phyloP scores from a whole-genome alignment of 2,329 filamentous ascomycete genomes.

The Verticillium isaacii region DNA sequence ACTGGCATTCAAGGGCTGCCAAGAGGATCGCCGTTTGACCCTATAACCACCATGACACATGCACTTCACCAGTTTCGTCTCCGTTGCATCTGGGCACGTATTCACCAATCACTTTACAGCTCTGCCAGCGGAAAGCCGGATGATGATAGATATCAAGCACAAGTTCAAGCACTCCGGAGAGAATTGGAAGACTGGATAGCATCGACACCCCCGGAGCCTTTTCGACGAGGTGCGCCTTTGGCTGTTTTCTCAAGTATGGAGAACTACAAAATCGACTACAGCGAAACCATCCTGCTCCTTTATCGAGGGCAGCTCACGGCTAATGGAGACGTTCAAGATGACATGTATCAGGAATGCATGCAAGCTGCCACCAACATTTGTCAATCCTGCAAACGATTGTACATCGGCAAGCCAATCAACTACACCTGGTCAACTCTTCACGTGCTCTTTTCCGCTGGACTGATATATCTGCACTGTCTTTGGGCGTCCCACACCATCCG shows the following conservation, averaged over 20 bases:
- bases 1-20: not conserved
- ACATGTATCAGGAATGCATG: conserved; percentile 17
- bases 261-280: conserved; percentile 11
- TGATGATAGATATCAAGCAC: not conserved
- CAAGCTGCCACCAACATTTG: conserved; percentile 11
- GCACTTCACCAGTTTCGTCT: conserved; percentile 5
- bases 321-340: conserved; percentile 7
- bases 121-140: not conserved
- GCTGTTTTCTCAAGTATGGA: conserved; percentile 7
- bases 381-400: conserved; percentile 3
- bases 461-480: conserved; percentile 24
- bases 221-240: not conserved
- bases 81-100: conserved; percentile 6
- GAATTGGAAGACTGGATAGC: conserved; percentile 5
- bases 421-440: conserved; percentile 9
- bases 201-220: not conserved
- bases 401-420: conserved; percentile 5
- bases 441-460: conserved; percentile 6
- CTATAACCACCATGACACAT: conserved; percentile 1
- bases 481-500: conserved; percentile 20
- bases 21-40: not conserved
- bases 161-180: not conserved
- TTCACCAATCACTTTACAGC: not conserved
- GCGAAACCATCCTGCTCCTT: conserved; percentile 15
- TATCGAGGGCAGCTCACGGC: conserved; percentile 17